phyloP scores from a whole-genome alignment of 78 protist genomes.

The Dictyostelium intermedium region DNA sequence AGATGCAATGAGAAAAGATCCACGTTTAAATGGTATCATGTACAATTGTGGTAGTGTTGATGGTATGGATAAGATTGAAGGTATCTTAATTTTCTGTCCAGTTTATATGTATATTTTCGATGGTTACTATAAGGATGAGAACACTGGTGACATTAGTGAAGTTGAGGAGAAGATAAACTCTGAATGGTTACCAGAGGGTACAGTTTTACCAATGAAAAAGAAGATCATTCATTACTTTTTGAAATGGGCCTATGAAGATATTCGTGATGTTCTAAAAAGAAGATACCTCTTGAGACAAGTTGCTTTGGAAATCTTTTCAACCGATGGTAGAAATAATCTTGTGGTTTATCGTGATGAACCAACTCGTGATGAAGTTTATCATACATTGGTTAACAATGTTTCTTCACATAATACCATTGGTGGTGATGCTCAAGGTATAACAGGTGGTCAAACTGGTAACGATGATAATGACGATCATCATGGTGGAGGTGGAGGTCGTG shows the following conservation, averaged over 20 bases:
- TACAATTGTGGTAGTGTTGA: conserved; percentile 79
- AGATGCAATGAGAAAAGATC: conserved; percentile 49
- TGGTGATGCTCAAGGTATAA: conserved; percentile 39
- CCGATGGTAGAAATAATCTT: conserved; percentile 74
- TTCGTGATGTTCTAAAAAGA: conserved; percentile 76
- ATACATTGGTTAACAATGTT: not conserved
- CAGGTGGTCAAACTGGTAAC: conserved; percentile 49
- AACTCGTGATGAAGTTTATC: conserved; percentile 65
- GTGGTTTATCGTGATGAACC: conserved; percentile 54
- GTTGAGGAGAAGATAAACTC: conserved; percentile 68
- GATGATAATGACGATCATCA: conserved; percentile 23
- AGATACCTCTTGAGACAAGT: conserved; percentile 76
- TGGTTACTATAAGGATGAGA: conserved; percentile 48
- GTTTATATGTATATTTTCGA: conserved; percentile 73
- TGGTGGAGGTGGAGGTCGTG: conserved; percentile 24
- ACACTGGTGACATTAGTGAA: conserved; percentile 67
- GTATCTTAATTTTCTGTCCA: conserved; percentile 66
- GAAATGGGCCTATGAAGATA: conserved; percentile 79
- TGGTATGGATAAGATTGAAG: conserved; percentile 83
- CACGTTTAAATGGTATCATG: conserved; percentile 19
- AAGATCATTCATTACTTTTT: conserved; percentile 45
- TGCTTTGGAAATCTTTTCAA: conserved; percentile 86
- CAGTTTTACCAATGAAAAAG: conserved; percentile 40
- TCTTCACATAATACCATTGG: not conserved
- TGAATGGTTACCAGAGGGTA: conserved; percentile 59